These are phyloP conservation scores for Solanum pimpinellifolium DNA, from an alignment of 257 asterid genomes.

Conservation along the genomic window DNA sequence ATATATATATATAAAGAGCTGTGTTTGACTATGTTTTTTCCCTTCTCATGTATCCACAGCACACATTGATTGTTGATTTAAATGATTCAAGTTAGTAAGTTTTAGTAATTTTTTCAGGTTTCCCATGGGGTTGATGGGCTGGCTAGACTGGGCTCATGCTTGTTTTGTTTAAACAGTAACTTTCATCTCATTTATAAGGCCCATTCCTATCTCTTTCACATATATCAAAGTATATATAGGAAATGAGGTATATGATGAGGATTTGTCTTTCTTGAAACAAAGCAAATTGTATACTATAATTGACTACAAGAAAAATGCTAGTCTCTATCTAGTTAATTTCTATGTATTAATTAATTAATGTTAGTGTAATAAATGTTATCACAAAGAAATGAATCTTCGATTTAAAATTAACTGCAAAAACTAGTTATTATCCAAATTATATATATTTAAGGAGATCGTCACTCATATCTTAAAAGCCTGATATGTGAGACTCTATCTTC, in stretches of 20 bases:
- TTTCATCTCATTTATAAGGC: slow-evolving; percentile 22
- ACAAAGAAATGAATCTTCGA: neutral
- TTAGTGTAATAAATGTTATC: neutral
- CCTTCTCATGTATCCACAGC: neutral
- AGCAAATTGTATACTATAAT: neutral
- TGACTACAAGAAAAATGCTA: neutral
- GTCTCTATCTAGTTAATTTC: neutral
- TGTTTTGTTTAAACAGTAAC: slow-evolving; percentile 8
- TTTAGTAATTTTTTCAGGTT: neutral
- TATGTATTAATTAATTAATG: neutral
- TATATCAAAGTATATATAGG: slow-evolving; percentile 3
- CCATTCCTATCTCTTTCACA: slow-evolving; percentile 4
- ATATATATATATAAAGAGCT: too few relatives aligned
- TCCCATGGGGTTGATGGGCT: slow-evolving; percentile 3
- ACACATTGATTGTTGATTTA: neutral
- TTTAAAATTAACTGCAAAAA: too few relatives aligned
- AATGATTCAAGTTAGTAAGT: neutral
- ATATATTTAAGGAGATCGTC: too few relatives aligned
- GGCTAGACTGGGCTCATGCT: slow-evolving; percentile 1
- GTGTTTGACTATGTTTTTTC: neutral
- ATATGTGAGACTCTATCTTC: neutral
- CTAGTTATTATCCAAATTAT: too few relatives aligned
- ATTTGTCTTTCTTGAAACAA: neutral
- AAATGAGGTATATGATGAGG: neutral
- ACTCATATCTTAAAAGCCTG: too few relatives aligned